A percentile compares a stretch with the other conserved stretches of the same genome.
Evolutionary conservation across 2,329 filamentous ascomycete species (phyloP).

Genomic region (Gaeumannomyces tritici): DNA sequence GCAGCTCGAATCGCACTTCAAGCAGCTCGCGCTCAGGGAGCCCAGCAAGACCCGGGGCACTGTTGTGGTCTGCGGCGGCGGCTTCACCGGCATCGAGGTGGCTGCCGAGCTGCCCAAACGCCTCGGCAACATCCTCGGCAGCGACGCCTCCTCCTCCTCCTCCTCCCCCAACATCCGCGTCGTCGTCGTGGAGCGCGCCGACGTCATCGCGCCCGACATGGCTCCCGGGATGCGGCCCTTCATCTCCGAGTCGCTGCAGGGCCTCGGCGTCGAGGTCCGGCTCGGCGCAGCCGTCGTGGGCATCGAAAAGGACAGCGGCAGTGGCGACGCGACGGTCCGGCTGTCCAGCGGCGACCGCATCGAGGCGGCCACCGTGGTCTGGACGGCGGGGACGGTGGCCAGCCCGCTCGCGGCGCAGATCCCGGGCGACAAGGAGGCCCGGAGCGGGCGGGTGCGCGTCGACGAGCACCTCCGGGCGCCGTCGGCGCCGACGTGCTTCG

Average conservation of each 20-base stretch:
- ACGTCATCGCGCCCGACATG: slow-evolving; percentile 21
- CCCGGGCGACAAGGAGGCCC: slow-evolving; percentile 15
- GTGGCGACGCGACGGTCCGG: slow-evolving; percentile 7
- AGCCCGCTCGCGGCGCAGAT: slow-evolving; percentile 22
- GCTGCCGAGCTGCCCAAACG: slow-evolving; percentile 18
- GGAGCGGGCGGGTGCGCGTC: slow-evolving; percentile 18
- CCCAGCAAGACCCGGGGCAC: slow-evolving; percentile 15
- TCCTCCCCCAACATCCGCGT: slow-evolving; percentile 6
- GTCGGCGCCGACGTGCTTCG: slow-evolving; percentile 15
- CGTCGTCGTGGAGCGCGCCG: slow-evolving; percentile 18
- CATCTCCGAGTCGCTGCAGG: slow-evolving; percentile 19
- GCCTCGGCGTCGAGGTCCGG: slow-evolving; percentile 19
- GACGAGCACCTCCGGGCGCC: slow-evolving; percentile 18
- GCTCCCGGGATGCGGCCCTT: slow-evolving; percentile 21
- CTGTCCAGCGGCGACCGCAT: slow-evolving; percentile 21
- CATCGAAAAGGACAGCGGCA: slow-evolving; percentile 14
- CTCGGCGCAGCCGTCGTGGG: slow-evolving; percentile 16
- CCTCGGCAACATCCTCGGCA: slow-evolving; percentile 11
- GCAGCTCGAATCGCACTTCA: slow-evolving; percentile 14
- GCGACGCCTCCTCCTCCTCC: not conserved
- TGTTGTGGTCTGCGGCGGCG: slow-evolving; percentile 19
- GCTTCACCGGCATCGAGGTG: slow-evolving; percentile 24
- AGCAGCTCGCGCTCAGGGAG: slow-evolving; percentile 13
- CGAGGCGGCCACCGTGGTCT: slow-evolving; percentile 21
- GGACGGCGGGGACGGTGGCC: slow-evolving; percentile 25